phyloP scores from a whole-genome alignment of 169 alveolate species.

The Eimeria brunetti region DNA sequence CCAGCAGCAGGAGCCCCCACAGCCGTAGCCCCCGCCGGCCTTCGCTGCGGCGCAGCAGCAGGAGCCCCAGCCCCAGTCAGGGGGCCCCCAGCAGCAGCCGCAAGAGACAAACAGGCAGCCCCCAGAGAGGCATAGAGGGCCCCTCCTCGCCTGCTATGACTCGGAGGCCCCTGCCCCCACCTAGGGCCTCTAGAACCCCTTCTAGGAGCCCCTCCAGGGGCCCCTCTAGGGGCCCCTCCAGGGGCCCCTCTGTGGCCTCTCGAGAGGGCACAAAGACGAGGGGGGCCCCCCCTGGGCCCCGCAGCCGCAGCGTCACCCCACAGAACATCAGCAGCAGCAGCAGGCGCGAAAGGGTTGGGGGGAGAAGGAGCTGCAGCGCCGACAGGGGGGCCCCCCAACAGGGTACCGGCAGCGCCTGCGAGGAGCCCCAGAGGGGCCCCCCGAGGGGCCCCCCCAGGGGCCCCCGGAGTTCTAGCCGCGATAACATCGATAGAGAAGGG shows the following conservation, averaged over 20 bases:
- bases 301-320: constrained; percentile 12
- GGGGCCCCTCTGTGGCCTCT: background rate
- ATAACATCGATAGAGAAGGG: no score
- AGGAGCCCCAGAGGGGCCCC: constrained; percentile 22
- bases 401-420: background rate
- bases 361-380: background rate
- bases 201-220: background rate
- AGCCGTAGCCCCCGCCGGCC: background rate
- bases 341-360: background rate
- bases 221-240: background rate
- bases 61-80: background rate
- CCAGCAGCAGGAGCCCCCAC: background rate
- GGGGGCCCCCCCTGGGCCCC: background rate
- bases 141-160: background rate
- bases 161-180: background rate
- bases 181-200: background rate
- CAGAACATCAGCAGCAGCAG: background rate
- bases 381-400: constrained; percentile 9
- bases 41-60: constrained; percentile 1
- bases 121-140: background rate
- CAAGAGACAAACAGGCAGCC: background rate
- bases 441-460: constrained; percentile 27
- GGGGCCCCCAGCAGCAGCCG: background rate
- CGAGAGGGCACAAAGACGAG: background rate
- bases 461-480: background rate